Percentiles rank a stretch among this genome's conserved stretches.
Conservation (phyloP, 2,329 filamentous ascomycete species). For the Drechslerella dactyloides region DNA sequence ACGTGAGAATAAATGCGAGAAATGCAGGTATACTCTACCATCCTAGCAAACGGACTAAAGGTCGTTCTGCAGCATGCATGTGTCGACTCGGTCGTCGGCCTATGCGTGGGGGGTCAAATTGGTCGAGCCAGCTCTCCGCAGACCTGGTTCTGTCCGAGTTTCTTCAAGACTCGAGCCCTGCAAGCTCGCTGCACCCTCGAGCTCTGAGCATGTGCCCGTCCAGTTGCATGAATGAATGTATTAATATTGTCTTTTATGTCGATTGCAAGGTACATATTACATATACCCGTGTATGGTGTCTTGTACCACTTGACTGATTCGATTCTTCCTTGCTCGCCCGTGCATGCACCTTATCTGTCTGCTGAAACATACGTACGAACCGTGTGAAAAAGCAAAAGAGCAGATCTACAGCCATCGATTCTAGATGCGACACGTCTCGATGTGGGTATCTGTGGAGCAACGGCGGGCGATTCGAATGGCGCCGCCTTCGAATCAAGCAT, state of each 20-base stretch:
- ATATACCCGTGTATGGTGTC: background rate
- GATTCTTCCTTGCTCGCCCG: background rate
- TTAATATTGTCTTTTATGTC: background rate
- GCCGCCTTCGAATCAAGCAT: background rate
- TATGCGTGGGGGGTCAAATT: conserved; percentile 22
- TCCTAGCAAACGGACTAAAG: too few relatives aligned
- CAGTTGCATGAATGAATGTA: background rate
- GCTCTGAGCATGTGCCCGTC: too few relatives aligned
- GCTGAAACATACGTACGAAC: background rate
- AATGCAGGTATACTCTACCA: too few relatives aligned
- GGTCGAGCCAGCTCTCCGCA: conserved; percentile 9
- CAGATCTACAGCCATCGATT: conserved; percentile 49
- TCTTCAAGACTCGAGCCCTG: conserved; percentile 34
- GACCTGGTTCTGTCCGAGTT: background rate
- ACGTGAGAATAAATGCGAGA: too few relatives aligned
- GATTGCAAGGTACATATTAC: background rate
- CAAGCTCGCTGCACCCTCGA: background rate
- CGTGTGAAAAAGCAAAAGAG: conserved; percentile 36
- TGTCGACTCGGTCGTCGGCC: background rate
- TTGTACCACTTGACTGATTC: background rate
- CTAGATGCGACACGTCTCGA: conserved; percentile 50
- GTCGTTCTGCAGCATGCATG: too few relatives aligned
- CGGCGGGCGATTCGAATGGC: background rate
- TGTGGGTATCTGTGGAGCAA: conserved; percentile 20
- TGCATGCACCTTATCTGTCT: too few relatives aligned